Conservation (phyloP, 139 green algal species). For the Coccomyxa sp. region DNA sequence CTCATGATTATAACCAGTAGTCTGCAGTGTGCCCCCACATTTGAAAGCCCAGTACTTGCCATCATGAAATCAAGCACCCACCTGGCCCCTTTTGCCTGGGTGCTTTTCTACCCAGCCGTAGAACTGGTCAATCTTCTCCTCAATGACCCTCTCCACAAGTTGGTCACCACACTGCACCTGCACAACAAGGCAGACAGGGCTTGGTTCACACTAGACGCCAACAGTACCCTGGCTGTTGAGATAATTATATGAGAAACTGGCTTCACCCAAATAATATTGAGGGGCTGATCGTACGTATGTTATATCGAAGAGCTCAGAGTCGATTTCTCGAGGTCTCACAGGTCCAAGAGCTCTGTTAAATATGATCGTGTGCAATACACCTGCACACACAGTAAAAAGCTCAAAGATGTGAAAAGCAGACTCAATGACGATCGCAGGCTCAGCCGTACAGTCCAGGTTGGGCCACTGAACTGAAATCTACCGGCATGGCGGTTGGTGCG, state of each 20-base stretch:
- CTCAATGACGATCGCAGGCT: background rate
- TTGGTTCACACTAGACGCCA: no score
- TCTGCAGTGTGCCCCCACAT: background rate
- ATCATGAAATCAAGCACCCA: background rate
- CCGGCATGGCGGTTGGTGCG: background rate
- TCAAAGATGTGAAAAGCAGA: background rate
- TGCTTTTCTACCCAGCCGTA: slow-evolving; percentile 51
- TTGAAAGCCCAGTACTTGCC: background rate
- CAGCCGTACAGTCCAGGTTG: background rate
- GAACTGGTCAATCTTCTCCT: slow-evolving; percentile 67
- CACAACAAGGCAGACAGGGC: background rate
- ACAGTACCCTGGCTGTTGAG: background rate
- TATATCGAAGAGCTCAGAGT: slow-evolving; percentile 89
- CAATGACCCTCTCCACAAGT: slow-evolving; percentile 54
- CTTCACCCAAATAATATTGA: background rate
- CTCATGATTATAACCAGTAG: background rate
- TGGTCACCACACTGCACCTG: slow-evolving; percentile 77
- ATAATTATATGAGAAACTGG: background rate
- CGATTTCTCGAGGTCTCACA: slow-evolving; percentile 74
- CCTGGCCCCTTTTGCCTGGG: slow-evolving; percentile 34
- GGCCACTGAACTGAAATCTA: background rate
- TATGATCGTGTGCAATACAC: slow-evolving; percentile 89
- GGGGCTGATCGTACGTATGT: slow-evolving; percentile 69
- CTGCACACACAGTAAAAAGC: slow-evolving; percentile 18
- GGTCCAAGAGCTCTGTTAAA: slow-evolving; percentile 87